Evolutionary conservation across 2,329 filamentous ascomycete genomes (phyloP), one percentile per base, ranked within the genome.

Genomic region (Ceratocystis huliohia): DNA sequence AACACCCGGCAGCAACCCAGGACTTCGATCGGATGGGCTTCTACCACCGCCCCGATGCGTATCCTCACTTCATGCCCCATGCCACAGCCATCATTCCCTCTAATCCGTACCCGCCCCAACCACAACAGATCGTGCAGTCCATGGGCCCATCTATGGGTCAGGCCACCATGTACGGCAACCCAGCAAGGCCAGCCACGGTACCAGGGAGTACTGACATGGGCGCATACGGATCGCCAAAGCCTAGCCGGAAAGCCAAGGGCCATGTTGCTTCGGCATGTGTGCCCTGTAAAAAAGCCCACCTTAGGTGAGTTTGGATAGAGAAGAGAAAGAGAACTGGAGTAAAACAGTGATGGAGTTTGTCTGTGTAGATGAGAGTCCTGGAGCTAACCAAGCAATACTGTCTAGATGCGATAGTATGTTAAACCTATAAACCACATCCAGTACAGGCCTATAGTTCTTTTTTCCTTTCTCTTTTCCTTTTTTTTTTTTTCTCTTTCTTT

Each of bases 231-330:
- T 84, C 84, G 48, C 82, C 84, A 1, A 86, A 84, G 71, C 78
- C 82, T 5, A 83, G 85, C 69, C 79, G 85, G 70, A 88, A 87
- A 74, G 86, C 87, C 5, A 91, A 91, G 73, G 88, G 88, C 15
- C 89, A 94, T 77, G 89, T 93, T 65, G 88, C 88, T 63, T 92
- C 88, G 45, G 89, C 89, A 30, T 94, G 89, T 74, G 86, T 93
- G 70, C 90, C 91, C 68, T 94, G 89, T 78, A 93, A 93, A 74
- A 86, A 85, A 74, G 89, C 89, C 46, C 89, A 94, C 81, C 81
- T 94, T 69, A 80, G 84, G 83, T 86, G 76, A 73, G 78, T 71
- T 62, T 61, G 20, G 46, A n/a, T 20, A 30, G 48, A 41, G 45
- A 48, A 45, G 25, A 28, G 61, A 25, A 50, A 4, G 30, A 15